Evolutionary conservation across 257 asterid species (phyloP), one percentile per base, ranked within the genome.

Genomic region (Coffea canephora): DNA sequence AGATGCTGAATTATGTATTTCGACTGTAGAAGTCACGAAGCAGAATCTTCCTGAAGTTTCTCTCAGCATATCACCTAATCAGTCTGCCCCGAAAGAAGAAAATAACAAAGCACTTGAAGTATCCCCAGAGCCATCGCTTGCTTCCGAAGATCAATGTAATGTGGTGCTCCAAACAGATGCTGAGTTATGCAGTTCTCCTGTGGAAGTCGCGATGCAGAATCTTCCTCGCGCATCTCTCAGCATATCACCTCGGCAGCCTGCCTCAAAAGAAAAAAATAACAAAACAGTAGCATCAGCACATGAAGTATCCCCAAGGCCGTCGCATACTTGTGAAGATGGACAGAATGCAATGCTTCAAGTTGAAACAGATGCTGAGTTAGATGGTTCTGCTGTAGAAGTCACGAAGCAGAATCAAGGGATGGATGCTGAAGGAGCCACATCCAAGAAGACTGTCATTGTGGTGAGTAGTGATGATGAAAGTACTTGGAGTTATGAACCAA

Each of bases 401-500:
- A 7, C 27, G 11, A 66, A 48, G 21, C 79, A 36, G 52, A 71
- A 48, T 80, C 69, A 50, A 68, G n/a, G 19, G 49, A 18, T 10
- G 0, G 25, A 77, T 41, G 36, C 54, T 49, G 80, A 15, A 39
- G 41, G 39, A 65, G 25, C 67, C 36, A 80, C 64, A 43, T 57
- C 50, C 75, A 78, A 49, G 81, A 21, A 10, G 13, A 83, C 74
- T 34, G 78, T 36, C 61, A 66, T 79, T 74, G 82, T 80, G 13
- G 61, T 88, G 77, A 39, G 80, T 50, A 83, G 83, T 31, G 84
- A 81, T 69, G 87, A 66, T 6, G 86, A 80, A 0, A 31, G 45
- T 8, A 72, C 39, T 16, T 69, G 41, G 15, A 46, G 59, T 21
- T 31, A 43, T 10, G 49, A 21, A 68, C 49, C 27, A 23, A 62